Percentiles rank a stretch among this genome's conserved stretches.
Conservation (phyloP, 768 basidiomycete species). For the Collybiopsis luxurians region DNA sequence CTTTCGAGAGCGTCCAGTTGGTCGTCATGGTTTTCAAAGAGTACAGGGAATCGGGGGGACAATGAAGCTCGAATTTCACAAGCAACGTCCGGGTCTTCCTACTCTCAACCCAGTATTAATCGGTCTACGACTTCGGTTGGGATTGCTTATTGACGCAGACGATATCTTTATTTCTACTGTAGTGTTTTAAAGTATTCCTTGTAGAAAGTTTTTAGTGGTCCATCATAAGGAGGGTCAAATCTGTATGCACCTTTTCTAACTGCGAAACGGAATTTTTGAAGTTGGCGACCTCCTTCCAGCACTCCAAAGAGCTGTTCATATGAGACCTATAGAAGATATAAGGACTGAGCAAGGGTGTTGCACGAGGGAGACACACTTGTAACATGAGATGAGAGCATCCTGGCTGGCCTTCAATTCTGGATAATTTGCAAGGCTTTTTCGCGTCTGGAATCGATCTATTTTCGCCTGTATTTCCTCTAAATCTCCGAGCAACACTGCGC, state of each 20-base stretch:
- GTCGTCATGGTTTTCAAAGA: conserved; percentile 12
- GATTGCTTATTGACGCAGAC: conserved; percentile 16
- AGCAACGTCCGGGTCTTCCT: conserved; percentile 8
- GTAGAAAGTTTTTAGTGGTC: conserved; percentile 9
- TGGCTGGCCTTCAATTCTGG: conserved; percentile 55
- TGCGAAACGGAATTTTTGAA: conserved; percentile 70
- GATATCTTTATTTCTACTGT: conserved; percentile 26
- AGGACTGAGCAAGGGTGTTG: neutral
- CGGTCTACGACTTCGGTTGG: conserved; percentile 16
- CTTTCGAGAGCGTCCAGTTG: conserved; percentile 21
- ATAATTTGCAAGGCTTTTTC: conserved; percentile 51
- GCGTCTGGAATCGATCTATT: conserved; percentile 66
- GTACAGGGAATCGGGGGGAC: conserved; percentile 2
- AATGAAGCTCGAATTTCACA: neutral
- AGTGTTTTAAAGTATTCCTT: conserved; percentile 66
- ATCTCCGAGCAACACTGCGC: conserved; percentile 65
- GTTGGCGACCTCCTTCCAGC: conserved; percentile 66
- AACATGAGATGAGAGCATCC: conserved; percentile 69
- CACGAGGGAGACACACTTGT: conserved; percentile 48
- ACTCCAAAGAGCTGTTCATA: conserved; percentile 57
- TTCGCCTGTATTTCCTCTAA: conserved; percentile 71
- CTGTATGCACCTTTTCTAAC: conserved; percentile 70
- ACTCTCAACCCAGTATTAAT: conserved; percentile 9
- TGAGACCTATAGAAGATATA: conserved; percentile 29
- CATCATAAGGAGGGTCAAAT: neutral